Conservation (phyloP, 345 rosid genomes). For the Brassica napus region Da-Ae NC_063436.1:6290501-6291000, state of each 20-base stretch:
- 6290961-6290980: constrained; percentile 40
- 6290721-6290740: not conserved
- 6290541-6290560: not conserved
- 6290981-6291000: constrained; percentile 31
- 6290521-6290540: constrained; percentile 1
- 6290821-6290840: constrained; percentile 64
- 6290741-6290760: constrained; percentile 57
- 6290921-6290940: constrained; percentile 13
- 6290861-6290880: not conserved
- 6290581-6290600: not conserved
- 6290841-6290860: constrained; percentile 83
- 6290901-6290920: constrained; percentile 22
- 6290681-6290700: not conserved
- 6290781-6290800: constrained; percentile 76
- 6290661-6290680: not conserved
- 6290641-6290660: constrained; percentile 3
- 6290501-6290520: constrained; percentile 15
- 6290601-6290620: not conserved
- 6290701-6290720: constrained; percentile 17
- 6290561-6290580: not conserved
- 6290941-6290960: constrained; percentile 21
- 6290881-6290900: not conserved
- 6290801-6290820: constrained; percentile 63
- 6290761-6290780: constrained; percentile 59
- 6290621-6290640: constrained; percentile 3